Conservation (phyloP, 108 stramenopile species). For the Schizochytrium sp. region DNA sequence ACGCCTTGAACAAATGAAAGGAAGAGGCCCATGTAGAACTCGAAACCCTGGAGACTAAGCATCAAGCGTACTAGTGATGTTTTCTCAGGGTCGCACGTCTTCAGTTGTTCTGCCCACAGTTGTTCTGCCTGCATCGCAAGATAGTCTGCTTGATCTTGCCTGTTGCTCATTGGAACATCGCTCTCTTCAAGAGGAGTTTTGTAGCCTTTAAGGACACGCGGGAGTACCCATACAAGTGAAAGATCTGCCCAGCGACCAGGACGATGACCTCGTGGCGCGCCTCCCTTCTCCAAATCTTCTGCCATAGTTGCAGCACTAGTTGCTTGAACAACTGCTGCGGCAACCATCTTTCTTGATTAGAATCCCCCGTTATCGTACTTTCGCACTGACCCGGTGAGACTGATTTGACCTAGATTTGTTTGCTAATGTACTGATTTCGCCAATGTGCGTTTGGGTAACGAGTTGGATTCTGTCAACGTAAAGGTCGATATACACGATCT, state of each 20-base stretch:
- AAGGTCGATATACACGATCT: too few species aligned
- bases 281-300: not conserved
- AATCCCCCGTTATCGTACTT: too few species aligned
- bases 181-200: conserved; percentile 28
- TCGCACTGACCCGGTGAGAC: too few species aligned
- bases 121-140: conserved; percentile 7
- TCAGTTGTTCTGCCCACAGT: conserved; percentile 45
- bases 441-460: too few species aligned
- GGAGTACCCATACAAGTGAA: not conserved
- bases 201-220: conserved; percentile 7
- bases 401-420: too few species aligned
- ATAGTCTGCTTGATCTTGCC: not conserved
- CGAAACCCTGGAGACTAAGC: conserved; percentile 36
- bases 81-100: conserved; percentile 24
- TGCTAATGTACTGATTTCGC: too few species aligned
- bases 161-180: not conserved
- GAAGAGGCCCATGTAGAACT: conserved; percentile 39
- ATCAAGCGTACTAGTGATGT: conserved; percentile 4
- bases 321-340: too few species aligned
- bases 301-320: too few species aligned
- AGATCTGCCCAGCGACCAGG: conserved; percentile 24
- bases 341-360: too few species aligned
- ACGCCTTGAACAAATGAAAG: conserved; percentile 34
- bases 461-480: too few species aligned
- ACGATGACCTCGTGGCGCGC: not conserved